These are phyloP conservation scores for Pontederia crassipes DNA, from an alignment of 176 grass and related monocot genomes.

Conservation along the genomic window DNA sequence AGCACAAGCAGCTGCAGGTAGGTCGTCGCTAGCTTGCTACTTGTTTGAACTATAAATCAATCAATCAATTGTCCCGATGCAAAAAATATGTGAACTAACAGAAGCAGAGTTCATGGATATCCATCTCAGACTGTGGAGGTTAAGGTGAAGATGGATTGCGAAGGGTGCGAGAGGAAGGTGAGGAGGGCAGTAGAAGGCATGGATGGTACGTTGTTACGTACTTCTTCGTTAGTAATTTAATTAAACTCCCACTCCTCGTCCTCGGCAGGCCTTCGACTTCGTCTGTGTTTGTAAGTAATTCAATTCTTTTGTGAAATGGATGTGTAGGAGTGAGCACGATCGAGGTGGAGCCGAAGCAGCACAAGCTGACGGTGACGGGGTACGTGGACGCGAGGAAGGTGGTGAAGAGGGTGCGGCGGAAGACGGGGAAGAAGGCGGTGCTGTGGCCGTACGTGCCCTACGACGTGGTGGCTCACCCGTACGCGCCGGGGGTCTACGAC, in stretches of 20 bases:
- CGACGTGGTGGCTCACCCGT: conserved; percentile 62
- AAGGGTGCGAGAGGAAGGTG: conserved; percentile 68
- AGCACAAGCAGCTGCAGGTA: too few species aligned
- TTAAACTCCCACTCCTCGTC: too few species aligned
- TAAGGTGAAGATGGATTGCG: conserved; percentile 82
- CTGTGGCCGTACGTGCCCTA: conserved; percentile 81
- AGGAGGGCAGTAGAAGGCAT: conserved; percentile 37
- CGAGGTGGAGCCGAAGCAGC: conserved; percentile 47
- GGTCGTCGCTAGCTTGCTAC: too few species aligned
- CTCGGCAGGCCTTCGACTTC: too few species aligned
- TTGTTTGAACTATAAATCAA: too few species aligned
- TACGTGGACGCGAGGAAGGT: conserved; percentile 65
- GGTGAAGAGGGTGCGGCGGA: conserved; percentile 43
- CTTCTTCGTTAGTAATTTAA: too few species aligned
- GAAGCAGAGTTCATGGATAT: too few species aligned
- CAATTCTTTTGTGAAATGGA: too few species aligned
- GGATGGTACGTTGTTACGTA: conserved; percentile 15
- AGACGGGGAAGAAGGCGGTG: conserved; percentile 70
- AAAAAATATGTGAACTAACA: too few species aligned
- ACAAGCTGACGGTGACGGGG: conserved; percentile 70
- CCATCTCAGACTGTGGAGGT: conserved; percentile 48
- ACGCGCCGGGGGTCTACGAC: conserved; percentile 73
- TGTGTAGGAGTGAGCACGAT: conserved; percentile 36
- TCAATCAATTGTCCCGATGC: too few species aligned
- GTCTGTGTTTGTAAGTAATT: too few species aligned